phyloP scores from a whole-genome alignment of 225 moss, liverwort and hornwort species.

The Lunularia cruciata region DNA sequence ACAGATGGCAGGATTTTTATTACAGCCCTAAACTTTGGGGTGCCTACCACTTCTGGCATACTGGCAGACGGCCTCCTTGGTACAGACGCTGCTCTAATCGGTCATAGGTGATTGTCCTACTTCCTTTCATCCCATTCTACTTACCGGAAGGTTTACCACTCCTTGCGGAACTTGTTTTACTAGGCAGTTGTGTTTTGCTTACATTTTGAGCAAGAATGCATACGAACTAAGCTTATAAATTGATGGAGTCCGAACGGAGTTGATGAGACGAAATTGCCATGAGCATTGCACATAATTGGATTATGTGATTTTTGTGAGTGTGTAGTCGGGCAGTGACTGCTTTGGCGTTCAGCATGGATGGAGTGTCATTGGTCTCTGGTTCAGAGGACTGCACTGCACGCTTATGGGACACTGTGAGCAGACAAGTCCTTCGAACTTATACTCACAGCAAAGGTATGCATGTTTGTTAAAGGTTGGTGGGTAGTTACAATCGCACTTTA shows the following conservation, averaged over 20 bases:
- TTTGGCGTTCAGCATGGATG: constrained; percentile 95
- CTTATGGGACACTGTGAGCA: constrained; percentile 93
- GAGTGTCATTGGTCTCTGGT: constrained; percentile 91
- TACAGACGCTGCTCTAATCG: constrained; percentile 91
- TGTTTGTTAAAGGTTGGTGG: not conserved
- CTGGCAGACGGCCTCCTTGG: constrained; percentile 86
- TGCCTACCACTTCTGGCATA: constrained; percentile 83
- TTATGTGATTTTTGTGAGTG: constrained; percentile 23
- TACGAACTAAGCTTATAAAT: no score
- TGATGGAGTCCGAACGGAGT: no score
- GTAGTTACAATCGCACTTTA: no score
- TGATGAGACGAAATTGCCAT: no score
- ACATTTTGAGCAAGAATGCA: no score
- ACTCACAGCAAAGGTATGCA: constrained; percentile 81
- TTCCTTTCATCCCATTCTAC: not conserved
- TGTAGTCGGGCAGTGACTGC: constrained; percentile 92
- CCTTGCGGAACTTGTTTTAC: no score
- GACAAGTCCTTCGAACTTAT: constrained; percentile 84
- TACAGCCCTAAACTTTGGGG: constrained; percentile 93
- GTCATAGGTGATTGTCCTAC: constrained; percentile 62
- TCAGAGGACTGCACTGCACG: constrained; percentile 96
- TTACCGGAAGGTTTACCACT: no score
- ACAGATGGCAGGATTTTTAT: constrained; percentile 96
- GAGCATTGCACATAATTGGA: no score
- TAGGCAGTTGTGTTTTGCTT: no score